Percentiles rank a stretch among this genome's conserved stretches.
These are phyloP conservation scores for Bipolaris sorokiniana DNA, from an alignment of 2,329 filamentous ascomycete species.

Conservation along the genomic window DNA sequence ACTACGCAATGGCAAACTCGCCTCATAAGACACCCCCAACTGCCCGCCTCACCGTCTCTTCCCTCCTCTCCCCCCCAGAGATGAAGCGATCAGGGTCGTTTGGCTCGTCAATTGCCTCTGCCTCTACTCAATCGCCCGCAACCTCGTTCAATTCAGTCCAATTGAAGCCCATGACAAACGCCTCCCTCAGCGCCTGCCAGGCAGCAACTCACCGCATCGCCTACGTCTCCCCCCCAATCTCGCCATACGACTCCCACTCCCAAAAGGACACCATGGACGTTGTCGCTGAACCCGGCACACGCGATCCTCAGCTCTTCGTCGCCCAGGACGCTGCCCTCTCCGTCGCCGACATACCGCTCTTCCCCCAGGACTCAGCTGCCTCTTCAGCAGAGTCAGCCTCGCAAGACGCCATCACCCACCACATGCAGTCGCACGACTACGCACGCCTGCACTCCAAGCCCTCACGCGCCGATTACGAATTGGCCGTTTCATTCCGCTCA, in stretches of 20 bases:
- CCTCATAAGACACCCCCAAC: constrained; percentile 36
- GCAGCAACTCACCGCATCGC: constrained; percentile 37
- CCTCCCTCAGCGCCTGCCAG: constrained; percentile 25
- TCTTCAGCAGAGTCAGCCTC: constrained; percentile 15
- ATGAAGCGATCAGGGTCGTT: constrained; percentile 50
- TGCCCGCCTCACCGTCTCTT: constrained; percentile 46
- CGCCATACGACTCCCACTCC: constrained; percentile 44
- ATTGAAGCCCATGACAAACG: constrained; percentile 29
- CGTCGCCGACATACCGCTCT: constrained; percentile 44
- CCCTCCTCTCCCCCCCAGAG: constrained; percentile 51
- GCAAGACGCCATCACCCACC: constrained; percentile 39
- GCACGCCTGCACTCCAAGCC: constrained; percentile 40
- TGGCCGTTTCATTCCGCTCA: constrained; percentile 42
- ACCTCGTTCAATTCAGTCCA: constrained; percentile 38
- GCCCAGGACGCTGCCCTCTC: constrained; percentile 34
- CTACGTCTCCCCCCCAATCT: constrained; percentile 51
- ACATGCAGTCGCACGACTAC: constrained; percentile 44
- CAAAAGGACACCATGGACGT: constrained; percentile 48
- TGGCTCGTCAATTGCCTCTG: constrained; percentile 39
- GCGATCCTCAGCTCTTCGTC: constrained; percentile 48
- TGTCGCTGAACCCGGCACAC: constrained; percentile 34
- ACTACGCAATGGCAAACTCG: constrained; percentile 39
- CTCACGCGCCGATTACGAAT: constrained; percentile 47
- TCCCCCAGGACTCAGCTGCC: constrained; percentile 39
- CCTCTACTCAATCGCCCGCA: constrained; percentile 31